Evolutionary conservation across 768 basidiomycete genomes (phyloP), one percentile per base, ranked within the genome.

Genomic region (Suillus paluster): DNA sequence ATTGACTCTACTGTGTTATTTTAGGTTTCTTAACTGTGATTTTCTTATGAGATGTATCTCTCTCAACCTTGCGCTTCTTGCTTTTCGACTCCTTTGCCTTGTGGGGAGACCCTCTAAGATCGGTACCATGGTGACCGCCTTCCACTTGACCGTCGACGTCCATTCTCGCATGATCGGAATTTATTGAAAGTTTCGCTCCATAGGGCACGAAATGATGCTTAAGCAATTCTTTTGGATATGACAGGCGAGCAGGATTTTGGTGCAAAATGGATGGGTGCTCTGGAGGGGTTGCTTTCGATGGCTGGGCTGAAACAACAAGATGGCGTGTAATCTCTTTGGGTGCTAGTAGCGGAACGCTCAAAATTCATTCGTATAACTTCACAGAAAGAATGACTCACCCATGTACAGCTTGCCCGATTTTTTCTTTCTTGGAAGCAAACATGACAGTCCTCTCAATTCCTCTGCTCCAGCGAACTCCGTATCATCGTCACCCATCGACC

Each of bases 121-220:
- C 5, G 4, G 30, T 61, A 34, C 15, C 73, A 67, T 57, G 30
- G 15, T 74, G 70, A n/a, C 36, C 53, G 15, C 66, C 70, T 5
- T 60, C 67, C 25, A 58, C 60, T 56, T 53, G 48, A 6, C 23
- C 33, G 19, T 69, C 71, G 4, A 60, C 70, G 9, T 75, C 70
- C 68, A 64, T 69, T 10, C 67, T 58, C n/a, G 65, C 50, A 10
- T 60, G 63, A n/a, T 59, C 58, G 4, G 44, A 34, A 27, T 4
- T 48, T 17, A 21, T 27, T 38, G 14, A n/a, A 34, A 55, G 60
- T 15, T 30, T 14, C 15, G 65, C 64, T 25, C 89, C 89, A 33
- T 82, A 84, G 0, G 90, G 90, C 65, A 84, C 69, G 71, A 89
- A 92, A 2, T 76, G 70, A 66, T 91, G 89, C 61, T 80, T 90